Percentiles rank a stretch among this genome's conserved stretches.
These are phyloP conservation scores for Globisporangium heterothallicum DNA, from an alignment of 352 stramenopile species.

Conservation along the genomic window DNA sequence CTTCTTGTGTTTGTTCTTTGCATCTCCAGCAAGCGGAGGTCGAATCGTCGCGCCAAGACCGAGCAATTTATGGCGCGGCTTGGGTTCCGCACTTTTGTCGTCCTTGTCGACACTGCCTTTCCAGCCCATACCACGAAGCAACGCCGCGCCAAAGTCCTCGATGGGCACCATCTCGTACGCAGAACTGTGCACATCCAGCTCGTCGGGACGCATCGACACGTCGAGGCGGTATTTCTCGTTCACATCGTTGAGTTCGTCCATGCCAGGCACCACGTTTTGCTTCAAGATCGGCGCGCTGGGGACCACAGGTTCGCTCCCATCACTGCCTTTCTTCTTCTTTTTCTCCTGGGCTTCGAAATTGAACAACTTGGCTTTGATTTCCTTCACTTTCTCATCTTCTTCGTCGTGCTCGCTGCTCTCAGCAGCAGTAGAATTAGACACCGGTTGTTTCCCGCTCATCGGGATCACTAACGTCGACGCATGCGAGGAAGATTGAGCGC, in stretches of 20 bases:
- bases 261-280: constrained; percentile 65
- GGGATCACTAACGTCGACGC: constrained; percentile 51
- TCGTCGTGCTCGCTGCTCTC: constrained; percentile 7
- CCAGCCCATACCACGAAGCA: constrained; percentile 98
- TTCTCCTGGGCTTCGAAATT: constrained; percentile 23
- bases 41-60: constrained; percentile 89
- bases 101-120: constrained; percentile 60
- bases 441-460: constrained; percentile 14
- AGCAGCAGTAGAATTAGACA: neutral
- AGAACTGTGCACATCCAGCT: constrained; percentile 76
- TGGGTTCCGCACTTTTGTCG: constrained; percentile 31
- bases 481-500: neutral
- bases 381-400: constrained; percentile 8
- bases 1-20: constrained; percentile 34
- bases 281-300: constrained; percentile 50
- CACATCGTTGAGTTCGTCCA: constrained; percentile 63
- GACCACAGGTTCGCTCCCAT: constrained; percentile 3
- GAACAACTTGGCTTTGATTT: constrained; percentile 37
- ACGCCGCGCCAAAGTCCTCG: constrained; percentile 92
- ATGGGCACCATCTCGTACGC: constrained; percentile 89
- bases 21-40: constrained; percentile 37
- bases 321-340: constrained; percentile 11
- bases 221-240: constrained; percentile 84
- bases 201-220: constrained; percentile 70
- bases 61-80: constrained; percentile 89